Conservation (phyloP, 1,284 basidiomycete genomes). For the Cutaneotrichosporon mucoides region DNA sequence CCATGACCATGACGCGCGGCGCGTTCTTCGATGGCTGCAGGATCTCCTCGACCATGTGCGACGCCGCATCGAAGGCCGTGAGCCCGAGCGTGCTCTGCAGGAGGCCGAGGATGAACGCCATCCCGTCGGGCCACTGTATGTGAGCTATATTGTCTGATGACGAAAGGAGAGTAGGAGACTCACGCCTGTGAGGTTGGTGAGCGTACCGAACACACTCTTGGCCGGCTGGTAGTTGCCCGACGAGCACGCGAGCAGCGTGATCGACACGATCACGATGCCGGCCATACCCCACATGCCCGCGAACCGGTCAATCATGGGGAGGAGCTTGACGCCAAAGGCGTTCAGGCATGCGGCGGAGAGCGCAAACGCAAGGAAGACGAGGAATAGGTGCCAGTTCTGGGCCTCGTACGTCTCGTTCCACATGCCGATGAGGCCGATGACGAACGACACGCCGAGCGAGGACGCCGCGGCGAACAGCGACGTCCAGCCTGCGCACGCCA, state of each 20-base stretch:
- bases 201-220: slow-evolving; percentile 43
- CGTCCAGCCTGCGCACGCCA: slow-evolving; percentile 41
- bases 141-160: not conserved
- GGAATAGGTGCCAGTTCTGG: slow-evolving; percentile 13
- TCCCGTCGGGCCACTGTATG: slow-evolving; percentile 25
- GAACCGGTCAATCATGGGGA: slow-evolving; percentile 16
- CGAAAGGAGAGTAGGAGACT: slow-evolving; percentile 13
- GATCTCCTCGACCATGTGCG: slow-evolving; percentile 48
- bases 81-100: slow-evolving; percentile 32
- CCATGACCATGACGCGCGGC: slow-evolving; percentile 40
- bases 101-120: slow-evolving; percentile 47
- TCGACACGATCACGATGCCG: slow-evolving; percentile 40
- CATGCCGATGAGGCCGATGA: slow-evolving; percentile 24
- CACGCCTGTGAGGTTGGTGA: slow-evolving; percentile 30
- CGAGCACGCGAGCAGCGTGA: slow-evolving; percentile 20
- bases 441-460: slow-evolving; percentile 27
- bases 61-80: slow-evolving; percentile 26
- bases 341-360: slow-evolving; percentile 10
- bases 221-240: slow-evolving; percentile 35
- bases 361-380: slow-evolving; percentile 12
- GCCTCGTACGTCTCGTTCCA: slow-evolving; percentile 9
- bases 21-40: slow-evolving; percentile 34
- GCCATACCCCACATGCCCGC: slow-evolving; percentile 37
- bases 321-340: slow-evolving; percentile 13
- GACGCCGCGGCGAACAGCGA: slow-evolving; percentile 41